Evolutionary conservation across 2,329 filamentous ascomycete genomes (phyloP), one percentile per base, ranked within the genome.

Genomic region (Westerdykella sp.): DNA sequence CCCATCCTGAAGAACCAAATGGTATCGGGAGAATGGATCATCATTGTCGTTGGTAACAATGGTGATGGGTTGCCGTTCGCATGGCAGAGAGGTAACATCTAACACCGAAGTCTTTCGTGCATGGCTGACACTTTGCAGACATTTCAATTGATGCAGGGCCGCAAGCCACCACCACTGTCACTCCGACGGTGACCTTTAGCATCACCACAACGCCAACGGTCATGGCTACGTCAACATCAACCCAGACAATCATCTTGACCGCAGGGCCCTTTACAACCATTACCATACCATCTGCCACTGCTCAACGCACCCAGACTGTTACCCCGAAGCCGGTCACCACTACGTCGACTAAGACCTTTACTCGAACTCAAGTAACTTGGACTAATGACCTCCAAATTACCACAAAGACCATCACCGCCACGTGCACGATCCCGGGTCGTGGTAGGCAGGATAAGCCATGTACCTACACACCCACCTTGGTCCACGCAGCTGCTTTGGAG

Each of bases 31-130:
- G 64, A 68, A 28, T 73, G 69, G 67, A 66, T 69, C 4, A 56
- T 74, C 9, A 47, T 73, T 12, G 58, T 74, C 5, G 51, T 69
- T 28, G 72, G 72, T 30, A 70, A 73, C 48, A 73, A 73, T 45
- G 70, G 62, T 31, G 57, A 66, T 34, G 69, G 65, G 14, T 60
- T 66, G 16, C 69, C 71, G 1, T 71, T 73, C 39, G 70, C 67
- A 14, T 73, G 67, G 60, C 57, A 73, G 50, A 62, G 71, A 55
- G 68, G 71, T 57, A 65, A 58, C 51, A 21, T 62, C 21, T 49
- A 61, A 34, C 14, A 34, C 35, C 13, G 13, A 18, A 12, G n/a
- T 45, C 35, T 45, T 38, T 21, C 31, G 14, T 10, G 23, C 15
- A 34, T 15, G 14, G 12, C 34, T 45, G 37, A 45, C 21, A 6